phyloP scores from a whole-genome alignment of 345 rosid genomes.

The Turnera subulata region DNA sequence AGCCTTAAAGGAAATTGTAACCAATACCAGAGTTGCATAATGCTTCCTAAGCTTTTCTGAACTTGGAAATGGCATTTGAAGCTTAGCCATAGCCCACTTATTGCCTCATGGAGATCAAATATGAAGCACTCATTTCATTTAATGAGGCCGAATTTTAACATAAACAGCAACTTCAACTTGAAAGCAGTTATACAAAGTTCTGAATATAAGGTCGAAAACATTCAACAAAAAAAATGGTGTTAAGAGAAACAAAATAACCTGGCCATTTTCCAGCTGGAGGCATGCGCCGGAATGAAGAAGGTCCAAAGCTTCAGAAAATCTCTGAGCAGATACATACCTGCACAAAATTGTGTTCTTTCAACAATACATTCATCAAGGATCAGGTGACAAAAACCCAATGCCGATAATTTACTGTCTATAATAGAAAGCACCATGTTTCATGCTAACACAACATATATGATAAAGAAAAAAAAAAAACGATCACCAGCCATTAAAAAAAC shows the following conservation, averaged over 20 bases:
- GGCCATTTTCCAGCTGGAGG: slow-evolving; percentile 61
- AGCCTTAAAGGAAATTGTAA: no score
- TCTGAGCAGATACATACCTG: slow-evolving; percentile 71
- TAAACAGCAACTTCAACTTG: background rate
- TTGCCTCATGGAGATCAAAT: background rate
- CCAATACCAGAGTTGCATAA: background rate
- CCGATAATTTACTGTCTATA: no score
- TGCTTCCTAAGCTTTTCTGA: background rate
- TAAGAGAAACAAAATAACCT: slow-evolving; percentile 45
- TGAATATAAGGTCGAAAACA: background rate
- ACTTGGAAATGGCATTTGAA: background rate
- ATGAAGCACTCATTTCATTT: background rate
- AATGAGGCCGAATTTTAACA: no score
- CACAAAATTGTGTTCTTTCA: background rate
- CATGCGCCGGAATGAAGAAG: slow-evolving; percentile 80
- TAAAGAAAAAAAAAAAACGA: background rate
- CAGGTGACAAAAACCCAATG: background rate
- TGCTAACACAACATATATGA: background rate
- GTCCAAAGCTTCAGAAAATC: slow-evolving; percentile 80
- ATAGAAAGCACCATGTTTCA: background rate
- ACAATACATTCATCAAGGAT: background rate
- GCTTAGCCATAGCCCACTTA: background rate
- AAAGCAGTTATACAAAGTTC: background rate
- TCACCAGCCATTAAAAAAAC: background rate
- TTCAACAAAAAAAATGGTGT: background rate